A percentile compares a stretch with the other conserved stretches of the same genome.
Conservation (phyloP, 2,329 filamentous ascomycete genomes). For the Fusarium sp. region DNA sequence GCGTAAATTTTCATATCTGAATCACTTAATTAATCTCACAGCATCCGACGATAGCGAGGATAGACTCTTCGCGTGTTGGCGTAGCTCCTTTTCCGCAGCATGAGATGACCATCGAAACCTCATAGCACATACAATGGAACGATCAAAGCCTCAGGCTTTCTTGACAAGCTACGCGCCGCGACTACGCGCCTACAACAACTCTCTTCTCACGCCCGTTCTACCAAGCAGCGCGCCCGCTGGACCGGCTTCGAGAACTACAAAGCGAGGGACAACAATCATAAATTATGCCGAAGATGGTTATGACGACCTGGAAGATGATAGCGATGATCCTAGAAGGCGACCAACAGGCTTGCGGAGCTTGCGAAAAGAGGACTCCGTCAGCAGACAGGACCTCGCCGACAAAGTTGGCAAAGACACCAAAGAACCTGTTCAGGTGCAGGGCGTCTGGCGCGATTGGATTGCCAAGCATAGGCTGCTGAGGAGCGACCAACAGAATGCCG, state of each 20-base stretch:
- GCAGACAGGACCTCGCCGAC: slow-evolving; percentile 74
- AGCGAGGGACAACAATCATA: slow-evolving; percentile 94
- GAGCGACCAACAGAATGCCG: slow-evolving; percentile 70
- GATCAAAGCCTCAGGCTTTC: slow-evolving; percentile 80
- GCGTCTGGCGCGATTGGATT: slow-evolving; percentile 97
- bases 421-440: slow-evolving; percentile 84
- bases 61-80: slow-evolving; percentile 39
- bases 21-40: not conserved
- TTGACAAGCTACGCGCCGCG: slow-evolving; percentile 92
- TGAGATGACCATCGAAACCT: slow-evolving; percentile 48
- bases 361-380: slow-evolving; percentile 78
- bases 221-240: slow-evolving; percentile 75
- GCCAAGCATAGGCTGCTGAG: slow-evolving; percentile 72
- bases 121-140: slow-evolving; percentile 59
- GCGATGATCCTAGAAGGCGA: slow-evolving; percentile 80
- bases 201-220: slow-evolving; percentile 86
- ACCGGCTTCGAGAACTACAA: slow-evolving; percentile 85
- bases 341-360: slow-evolving; percentile 87
- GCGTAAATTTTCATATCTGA: slow-evolving; percentile 1
- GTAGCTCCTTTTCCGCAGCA: slow-evolving; percentile 45
- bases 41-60: slow-evolving; percentile 19
- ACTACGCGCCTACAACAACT: slow-evolving; percentile 90
- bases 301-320: slow-evolving; percentile 81
- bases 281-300: slow-evolving; percentile 98
- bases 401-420: slow-evolving; percentile 86